Conservation (phyloP, 2,329 filamentous ascomycete species). For the Tricladium varicosporioides region DNA sequence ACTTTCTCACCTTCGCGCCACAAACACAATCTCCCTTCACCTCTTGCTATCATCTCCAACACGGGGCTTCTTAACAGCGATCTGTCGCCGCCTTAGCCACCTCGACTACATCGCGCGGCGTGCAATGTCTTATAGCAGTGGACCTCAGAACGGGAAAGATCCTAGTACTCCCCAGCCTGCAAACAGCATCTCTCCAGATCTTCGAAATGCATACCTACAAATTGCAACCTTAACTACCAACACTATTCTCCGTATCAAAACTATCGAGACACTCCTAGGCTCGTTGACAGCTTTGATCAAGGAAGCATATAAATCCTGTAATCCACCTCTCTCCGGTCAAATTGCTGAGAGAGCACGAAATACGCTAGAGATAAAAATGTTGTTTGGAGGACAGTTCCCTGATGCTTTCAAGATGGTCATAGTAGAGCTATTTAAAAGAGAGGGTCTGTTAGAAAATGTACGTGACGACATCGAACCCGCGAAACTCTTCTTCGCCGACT, state of each 20-base stretch:
- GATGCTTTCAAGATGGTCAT: constrained; percentile 33
- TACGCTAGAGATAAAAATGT: constrained; percentile 32
- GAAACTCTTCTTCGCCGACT: constrained; percentile 35
- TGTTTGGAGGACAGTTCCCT: constrained; percentile 32
- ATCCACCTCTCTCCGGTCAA: constrained; percentile 18
- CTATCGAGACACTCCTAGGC: constrained; percentile 31
- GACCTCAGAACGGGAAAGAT: too few relatives aligned
- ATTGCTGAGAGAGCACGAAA: constrained; percentile 28
- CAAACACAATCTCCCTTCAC: constrained; percentile 58
- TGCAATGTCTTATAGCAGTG: constrained; percentile 22
- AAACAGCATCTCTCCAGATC: constrained; percentile 19
- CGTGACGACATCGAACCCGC: constrained; percentile 34
- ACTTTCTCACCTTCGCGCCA: constrained; percentile 49
- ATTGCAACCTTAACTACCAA: constrained; percentile 31
- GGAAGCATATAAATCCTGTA: constrained; percentile 25
- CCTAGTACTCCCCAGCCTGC: too few relatives aligned
- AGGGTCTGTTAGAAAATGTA: constrained; percentile 25
- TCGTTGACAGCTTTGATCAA: constrained; percentile 28
- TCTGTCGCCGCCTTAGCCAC: constrained; percentile 62
- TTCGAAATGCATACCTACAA: constrained; percentile 31
- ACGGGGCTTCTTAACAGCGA: constrained; percentile 67
- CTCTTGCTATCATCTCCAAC: constrained; percentile 71
- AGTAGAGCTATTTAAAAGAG: constrained; percentile 28
- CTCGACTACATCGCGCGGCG: constrained; percentile 44
- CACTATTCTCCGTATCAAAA: constrained; percentile 30